Conservation (phyloP, 2,329 filamentous ascomycete genomes). For the Arthrobotrys musiformis region DNA sequence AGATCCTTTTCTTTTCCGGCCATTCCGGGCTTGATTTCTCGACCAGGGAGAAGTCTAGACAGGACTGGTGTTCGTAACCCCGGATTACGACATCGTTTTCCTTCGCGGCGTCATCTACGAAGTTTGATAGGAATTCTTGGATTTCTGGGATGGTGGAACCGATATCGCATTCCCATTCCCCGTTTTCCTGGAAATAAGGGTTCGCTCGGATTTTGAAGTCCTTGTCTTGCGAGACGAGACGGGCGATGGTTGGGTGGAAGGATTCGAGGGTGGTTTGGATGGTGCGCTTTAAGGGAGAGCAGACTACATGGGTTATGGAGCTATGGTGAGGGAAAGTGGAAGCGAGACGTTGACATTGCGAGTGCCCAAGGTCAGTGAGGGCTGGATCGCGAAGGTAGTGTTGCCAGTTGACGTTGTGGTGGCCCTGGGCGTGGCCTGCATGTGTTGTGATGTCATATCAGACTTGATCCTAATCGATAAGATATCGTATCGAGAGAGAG, state of each 20-base stretch:
- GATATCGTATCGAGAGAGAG: neutral
- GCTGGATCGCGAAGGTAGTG: constrained; percentile 57
- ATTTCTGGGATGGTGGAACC: constrained; percentile 56
- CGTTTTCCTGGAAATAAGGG: constrained; percentile 61
- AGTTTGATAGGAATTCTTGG: neutral
- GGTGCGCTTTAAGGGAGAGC: constrained; percentile 61
- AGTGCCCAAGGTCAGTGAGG: constrained; percentile 57
- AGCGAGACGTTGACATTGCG: constrained; percentile 56
- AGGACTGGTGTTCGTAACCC: neutral
- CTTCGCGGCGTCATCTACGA: neutral
- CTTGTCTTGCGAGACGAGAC: constrained; percentile 48
- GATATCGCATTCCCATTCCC: constrained; percentile 61
- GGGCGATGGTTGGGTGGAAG: constrained; percentile 57
- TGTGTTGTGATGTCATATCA: constrained; percentile 17
- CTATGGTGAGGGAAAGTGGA: constrained; percentile 49
- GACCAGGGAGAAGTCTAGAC: constrained; percentile 31
- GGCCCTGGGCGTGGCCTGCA: constrained; percentile 57
- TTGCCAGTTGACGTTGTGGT: constrained; percentile 57
- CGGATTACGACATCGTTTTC: neutral
- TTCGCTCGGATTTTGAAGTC: constrained; percentile 59
- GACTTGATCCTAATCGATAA: neutral
- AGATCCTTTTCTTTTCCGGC: constrained; percentile 27
- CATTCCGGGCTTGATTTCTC: neutral
- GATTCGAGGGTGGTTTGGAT: constrained; percentile 61
- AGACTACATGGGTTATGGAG: constrained; percentile 59